These are phyloP conservation scores for Epichloe brachyelytri DNA, from an alignment of 2,329 filamentous ascomycete genomes.

Conservation along the genomic window DNA sequence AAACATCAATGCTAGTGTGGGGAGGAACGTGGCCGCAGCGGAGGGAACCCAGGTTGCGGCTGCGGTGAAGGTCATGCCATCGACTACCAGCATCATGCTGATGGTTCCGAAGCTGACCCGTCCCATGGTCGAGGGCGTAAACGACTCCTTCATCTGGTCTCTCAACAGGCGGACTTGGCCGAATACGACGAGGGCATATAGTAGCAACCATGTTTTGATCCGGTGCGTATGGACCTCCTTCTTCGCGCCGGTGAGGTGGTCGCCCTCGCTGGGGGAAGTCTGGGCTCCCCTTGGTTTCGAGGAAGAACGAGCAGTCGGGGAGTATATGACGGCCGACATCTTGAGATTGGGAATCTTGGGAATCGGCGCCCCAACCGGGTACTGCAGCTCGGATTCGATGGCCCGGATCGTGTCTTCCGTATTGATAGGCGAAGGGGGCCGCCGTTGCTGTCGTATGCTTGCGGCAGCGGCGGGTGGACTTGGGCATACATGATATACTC, in stretches of 20 bases:
- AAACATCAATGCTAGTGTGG: constrained; percentile 40
- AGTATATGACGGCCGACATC: constrained; percentile 52
- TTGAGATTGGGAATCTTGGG: constrained; percentile 41
- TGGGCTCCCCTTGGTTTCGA: constrained; percentile 52
- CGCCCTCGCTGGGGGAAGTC: constrained; percentile 36
- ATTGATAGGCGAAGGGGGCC: constrained; percentile 19
- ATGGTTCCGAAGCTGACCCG: constrained; percentile 53
- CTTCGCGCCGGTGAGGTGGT: constrained; percentile 48
- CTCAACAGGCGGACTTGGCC: constrained; percentile 50
- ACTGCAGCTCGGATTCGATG: constrained; percentile 50
- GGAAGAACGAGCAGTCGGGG: constrained; percentile 56
- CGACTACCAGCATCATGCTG: constrained; percentile 48
- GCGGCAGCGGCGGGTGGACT: constrained; percentile 42
- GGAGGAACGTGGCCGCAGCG: constrained; percentile 41
- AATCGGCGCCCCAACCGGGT: constrained; percentile 46
- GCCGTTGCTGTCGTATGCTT: constrained; percentile 16
- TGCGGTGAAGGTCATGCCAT: constrained; percentile 45
- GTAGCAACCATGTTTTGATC: constrained; percentile 46
- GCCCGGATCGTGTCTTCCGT: constrained; percentile 31
- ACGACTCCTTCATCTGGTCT: constrained; percentile 51
- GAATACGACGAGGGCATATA: constrained; percentile 42
- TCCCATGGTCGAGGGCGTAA: constrained; percentile 53
- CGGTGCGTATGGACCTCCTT: constrained; percentile 44
- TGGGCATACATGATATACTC: constrained; percentile 84
- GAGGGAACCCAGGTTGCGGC: constrained; percentile 43